Conservation (phyloP, 306 rosid species). For the Quercus suber region DNA sequence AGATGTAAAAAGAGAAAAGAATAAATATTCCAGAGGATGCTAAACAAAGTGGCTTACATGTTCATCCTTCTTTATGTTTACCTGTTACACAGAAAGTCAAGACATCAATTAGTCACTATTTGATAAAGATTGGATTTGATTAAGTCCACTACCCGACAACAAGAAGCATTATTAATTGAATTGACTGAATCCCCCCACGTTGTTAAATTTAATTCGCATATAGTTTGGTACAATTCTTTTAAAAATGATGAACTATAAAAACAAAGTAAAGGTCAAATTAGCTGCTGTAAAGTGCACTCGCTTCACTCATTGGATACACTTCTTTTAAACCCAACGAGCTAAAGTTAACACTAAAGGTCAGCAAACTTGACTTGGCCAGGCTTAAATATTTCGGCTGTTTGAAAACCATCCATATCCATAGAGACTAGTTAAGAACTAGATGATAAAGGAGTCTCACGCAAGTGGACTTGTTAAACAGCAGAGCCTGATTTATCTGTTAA, state of each 20-base stretch:
- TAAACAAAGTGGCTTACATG: not conserved
- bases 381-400: not conserved
- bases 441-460: too few species aligned
- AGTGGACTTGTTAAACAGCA: too few species aligned
- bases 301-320: too few species aligned
- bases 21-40: not conserved
- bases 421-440: too few species aligned
- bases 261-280: not conserved
- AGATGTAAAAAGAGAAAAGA: not conserved
- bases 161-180: too few species aligned
- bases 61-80: not conserved
- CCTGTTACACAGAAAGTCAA: too few species aligned
- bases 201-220: too few species aligned
- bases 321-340: not conserved
- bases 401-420: not conserved
- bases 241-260: not conserved
- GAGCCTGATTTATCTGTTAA: too few species aligned
- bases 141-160: too few species aligned
- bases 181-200: too few species aligned
- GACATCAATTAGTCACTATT: too few species aligned
- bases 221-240: not conserved
- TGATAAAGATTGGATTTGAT: too few species aligned
- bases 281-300: not conserved
- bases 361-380: not conserved
- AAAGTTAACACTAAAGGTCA: not conserved